These are phyloP conservation scores for Polysphondylium violaceum DNA, from an alignment of 78 protist species.

Conservation along the genomic window DNA sequence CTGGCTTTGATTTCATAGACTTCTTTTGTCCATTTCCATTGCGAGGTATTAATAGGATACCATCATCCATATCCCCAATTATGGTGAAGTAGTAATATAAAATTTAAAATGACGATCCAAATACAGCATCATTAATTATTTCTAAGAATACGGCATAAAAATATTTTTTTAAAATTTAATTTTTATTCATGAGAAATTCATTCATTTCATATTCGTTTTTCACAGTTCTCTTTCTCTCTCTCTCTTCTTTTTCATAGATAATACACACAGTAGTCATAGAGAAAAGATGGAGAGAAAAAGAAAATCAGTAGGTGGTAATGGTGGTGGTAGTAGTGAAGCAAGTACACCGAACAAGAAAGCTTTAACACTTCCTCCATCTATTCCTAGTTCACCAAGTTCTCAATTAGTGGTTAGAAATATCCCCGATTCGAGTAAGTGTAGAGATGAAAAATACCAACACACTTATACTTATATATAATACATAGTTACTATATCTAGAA, in stretches of 20 bases:
- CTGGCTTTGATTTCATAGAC: too few relatives aligned
- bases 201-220: not conserved
- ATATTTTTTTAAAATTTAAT: too few relatives aligned
- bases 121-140: too few relatives aligned
- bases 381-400: not conserved
- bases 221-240: not conserved
- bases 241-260: not conserved
- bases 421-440: slow-evolving; percentile 14
- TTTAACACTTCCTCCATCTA: too few relatives aligned
- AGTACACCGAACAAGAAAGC: not conserved
- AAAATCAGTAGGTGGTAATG: not conserved
- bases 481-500: slow-evolving; percentile 57
- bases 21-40: too few relatives aligned
- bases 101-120: too few relatives aligned
- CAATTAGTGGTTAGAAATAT: not conserved
- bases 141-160: too few relatives aligned
- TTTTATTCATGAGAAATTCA: too few relatives aligned
- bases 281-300: not conserved
- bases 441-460: not conserved
- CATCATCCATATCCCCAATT: too few relatives aligned
- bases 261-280: not conserved
- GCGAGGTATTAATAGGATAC: too few relatives aligned
- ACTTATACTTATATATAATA: not conserved
- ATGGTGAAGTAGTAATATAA: too few relatives aligned
- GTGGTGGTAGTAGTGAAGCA: not conserved